Evolutionary conservation across 2,329 filamentous ascomycete genomes (phyloP).

Genomic region (Hymenoscyphus fructigenus): DNA sequence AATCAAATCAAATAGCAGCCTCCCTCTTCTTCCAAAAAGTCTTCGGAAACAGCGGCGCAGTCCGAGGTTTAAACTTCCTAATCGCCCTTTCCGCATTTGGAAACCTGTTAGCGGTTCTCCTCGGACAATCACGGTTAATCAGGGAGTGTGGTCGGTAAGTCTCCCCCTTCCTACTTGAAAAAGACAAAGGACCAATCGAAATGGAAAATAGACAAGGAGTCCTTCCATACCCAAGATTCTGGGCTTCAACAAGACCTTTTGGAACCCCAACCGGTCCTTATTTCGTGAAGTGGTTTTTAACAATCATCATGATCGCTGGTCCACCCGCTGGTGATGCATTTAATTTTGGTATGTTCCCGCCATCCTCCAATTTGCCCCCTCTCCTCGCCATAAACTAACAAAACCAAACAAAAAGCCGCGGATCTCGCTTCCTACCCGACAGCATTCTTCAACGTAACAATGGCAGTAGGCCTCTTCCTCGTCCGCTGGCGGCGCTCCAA

Average conservation of each 20-base stretch:
- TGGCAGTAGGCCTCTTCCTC: constrained; percentile 57
- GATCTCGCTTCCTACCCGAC: constrained; percentile 58
- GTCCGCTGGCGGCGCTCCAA: constrained; percentile 55
- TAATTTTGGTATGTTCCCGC: constrained; percentile 50
- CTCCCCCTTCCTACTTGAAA: neutral
- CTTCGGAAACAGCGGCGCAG: constrained; percentile 50
- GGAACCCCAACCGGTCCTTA: constrained; percentile 63
- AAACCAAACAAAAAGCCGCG: constrained; percentile 44
- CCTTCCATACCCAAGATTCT: constrained; percentile 58
- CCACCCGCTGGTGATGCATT: constrained; percentile 65
- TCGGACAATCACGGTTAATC: constrained; percentile 56
- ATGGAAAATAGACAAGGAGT: constrained; percentile 53
- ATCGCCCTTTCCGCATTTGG: constrained; percentile 59
- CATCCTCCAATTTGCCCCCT: too few species aligned
- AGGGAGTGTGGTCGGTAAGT: constrained; percentile 52
- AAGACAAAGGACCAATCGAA: neutral
- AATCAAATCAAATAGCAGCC: constrained; percentile 47
- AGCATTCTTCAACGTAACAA: constrained; percentile 55
- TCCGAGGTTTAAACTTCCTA: constrained; percentile 55
- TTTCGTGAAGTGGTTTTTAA: constrained; percentile 55
- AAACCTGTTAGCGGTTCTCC: constrained; percentile 55
- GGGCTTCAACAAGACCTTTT: constrained; percentile 62
- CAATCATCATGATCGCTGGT: constrained; percentile 58
- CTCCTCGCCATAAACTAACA: neutral
- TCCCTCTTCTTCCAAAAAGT: constrained; percentile 50